phyloP scores from a whole-genome alignment of 1,139 yeast species.

The Yamadazyma mexicana region DNA sequence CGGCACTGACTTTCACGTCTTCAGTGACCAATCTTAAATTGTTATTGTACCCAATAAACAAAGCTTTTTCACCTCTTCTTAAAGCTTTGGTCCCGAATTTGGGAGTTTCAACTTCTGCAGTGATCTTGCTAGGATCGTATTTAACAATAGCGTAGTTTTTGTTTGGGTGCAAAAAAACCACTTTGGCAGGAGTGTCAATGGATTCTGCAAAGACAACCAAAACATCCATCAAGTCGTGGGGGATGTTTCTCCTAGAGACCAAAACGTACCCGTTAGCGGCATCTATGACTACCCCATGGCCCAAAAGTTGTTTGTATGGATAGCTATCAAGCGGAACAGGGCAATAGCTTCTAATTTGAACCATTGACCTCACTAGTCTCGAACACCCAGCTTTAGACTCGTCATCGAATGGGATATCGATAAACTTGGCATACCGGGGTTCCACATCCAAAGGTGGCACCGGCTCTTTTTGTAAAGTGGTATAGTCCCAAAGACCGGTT shows the following conservation, averaged over 20 bases:
- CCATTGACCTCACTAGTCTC: constrained; percentile 54
- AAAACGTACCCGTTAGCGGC: constrained; percentile 77
- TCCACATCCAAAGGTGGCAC: constrained; percentile 44
- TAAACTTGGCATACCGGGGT: constrained; percentile 68
- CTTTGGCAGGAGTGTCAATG: constrained; percentile 75
- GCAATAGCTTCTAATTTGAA: constrained; percentile 61
- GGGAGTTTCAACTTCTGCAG: constrained; percentile 57
- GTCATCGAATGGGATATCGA: constrained; percentile 65
- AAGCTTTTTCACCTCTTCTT: constrained; percentile 71
- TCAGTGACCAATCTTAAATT: constrained; percentile 71
- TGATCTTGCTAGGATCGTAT: constrained; percentile 68
- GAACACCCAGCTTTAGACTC: constrained; percentile 49
- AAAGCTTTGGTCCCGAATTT: constrained; percentile 57
- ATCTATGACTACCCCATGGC: constrained; percentile 81
- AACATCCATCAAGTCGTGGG: constrained; percentile 83
- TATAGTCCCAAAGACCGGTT: constrained; percentile 88
- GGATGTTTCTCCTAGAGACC: constrained; percentile 76
- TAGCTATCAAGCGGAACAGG: constrained; percentile 77
- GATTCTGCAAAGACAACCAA: constrained; percentile 84
- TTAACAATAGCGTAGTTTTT: constrained; percentile 82
- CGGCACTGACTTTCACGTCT: constrained; percentile 74
- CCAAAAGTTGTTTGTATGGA: constrained; percentile 59
- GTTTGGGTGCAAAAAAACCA: constrained; percentile 83
- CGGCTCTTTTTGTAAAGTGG: constrained; percentile 62
- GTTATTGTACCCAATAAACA: constrained; percentile 78